Evolutionary conservation across 805 yeast genomes (phyloP), one percentile per base, ranked within the genome.

Genomic region (Dipodascopsis uninucleata): DNA sequence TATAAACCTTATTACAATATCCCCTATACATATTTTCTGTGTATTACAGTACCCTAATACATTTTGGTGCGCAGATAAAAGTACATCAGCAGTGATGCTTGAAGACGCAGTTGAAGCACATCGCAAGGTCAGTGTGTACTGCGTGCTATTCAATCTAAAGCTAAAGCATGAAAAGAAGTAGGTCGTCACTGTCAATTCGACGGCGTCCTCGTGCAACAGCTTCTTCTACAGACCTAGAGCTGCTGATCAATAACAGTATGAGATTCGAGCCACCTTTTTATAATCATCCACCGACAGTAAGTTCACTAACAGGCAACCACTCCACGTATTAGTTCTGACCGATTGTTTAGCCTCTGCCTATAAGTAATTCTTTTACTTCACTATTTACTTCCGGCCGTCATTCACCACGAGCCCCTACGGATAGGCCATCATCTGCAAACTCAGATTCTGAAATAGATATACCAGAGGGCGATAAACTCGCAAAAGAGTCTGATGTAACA

Each of bases 401-500:
- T 37, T 50, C 55, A 2, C 55, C 55, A 2, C 42, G 55, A 3
- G 34, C 34, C 5, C 24, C 44, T 4, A 26, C 31, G 5, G 10
- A 31, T 14, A 33, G 49, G 5, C 9, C 41, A 8, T 20, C 46
- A 1, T 40, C 47, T 16, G 18, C 42, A 7, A 41, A 37, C 6
- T 44, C 59, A 9, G 55, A 53, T 24, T 52, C 59, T 5, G 59
- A 55, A 1, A 28, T 49, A 2, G 59, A 55, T 18, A 55, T 55
- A 28, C 58, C 58, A 5, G 53, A 39, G 7, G 59, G 59, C 12
- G 68, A 64, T 43, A 45, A 48, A n/a, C 57, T 64, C 17, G 69
- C 69, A 7, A 59, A 61, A 36, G 58, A 61, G 43, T 60, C 67
- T 6, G 68, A 65, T 36, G 68, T 59, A 32, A 63, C 67, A 2